These are phyloP conservation scores for Paecilomyces sp. DNA, from an alignment of 2,329 filamentous ascomycete genomes.

Conservation along the genomic window DNA sequence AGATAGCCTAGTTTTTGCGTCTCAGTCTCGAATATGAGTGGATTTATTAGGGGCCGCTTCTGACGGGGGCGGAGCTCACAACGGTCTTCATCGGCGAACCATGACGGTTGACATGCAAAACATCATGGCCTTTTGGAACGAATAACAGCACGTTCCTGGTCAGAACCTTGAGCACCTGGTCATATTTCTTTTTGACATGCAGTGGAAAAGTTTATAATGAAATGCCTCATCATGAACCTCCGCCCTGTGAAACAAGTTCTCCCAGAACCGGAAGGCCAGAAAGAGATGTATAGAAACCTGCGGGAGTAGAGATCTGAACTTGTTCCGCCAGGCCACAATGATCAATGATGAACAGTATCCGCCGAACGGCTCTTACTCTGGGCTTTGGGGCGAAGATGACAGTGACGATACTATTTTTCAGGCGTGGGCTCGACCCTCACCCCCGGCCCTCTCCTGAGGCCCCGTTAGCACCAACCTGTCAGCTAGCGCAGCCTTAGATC, in stretches of 20 bases:
- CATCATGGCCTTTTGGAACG: neutral
- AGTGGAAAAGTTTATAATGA: neutral
- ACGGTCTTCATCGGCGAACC: neutral
- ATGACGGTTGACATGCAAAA: neutral
- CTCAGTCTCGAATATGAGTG: neutral
- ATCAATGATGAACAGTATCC: neutral
- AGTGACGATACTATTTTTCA: slow-evolving; percentile 1
- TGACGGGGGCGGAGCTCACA: neutral
- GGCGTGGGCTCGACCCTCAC: neutral
- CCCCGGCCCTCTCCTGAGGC: neutral
- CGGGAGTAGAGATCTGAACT: neutral
- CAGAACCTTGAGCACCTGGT: neutral
- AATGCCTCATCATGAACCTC: neutral
- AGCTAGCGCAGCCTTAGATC: slow-evolving; percentile 1
- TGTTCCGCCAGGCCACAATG: neutral
- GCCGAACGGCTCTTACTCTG: neutral
- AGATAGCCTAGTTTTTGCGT: neutral
- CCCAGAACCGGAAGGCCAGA: neutral
- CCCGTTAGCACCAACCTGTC: neutral
- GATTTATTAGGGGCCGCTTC: neutral
- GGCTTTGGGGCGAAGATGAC: neutral
- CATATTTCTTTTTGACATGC: neutral
- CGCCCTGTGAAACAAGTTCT: neutral
- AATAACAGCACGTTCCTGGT: neutral
- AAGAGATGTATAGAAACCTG: neutral